phyloP scores from a whole-genome alignment of 495 filamentous ascomycete species.

The Pyronema domesticum region DNA sequence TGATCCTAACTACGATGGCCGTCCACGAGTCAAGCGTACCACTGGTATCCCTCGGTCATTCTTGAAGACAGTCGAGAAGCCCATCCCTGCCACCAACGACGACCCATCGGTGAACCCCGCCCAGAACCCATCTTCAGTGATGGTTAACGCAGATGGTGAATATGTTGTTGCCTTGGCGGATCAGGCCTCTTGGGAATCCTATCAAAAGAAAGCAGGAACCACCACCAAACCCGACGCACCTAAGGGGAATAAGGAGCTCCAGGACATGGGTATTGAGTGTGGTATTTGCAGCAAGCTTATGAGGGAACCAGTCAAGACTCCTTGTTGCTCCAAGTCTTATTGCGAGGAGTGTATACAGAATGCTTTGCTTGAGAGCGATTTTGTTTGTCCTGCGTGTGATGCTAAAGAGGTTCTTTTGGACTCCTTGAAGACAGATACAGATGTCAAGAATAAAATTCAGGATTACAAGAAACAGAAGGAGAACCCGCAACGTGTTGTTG shows the following conservation, averaged over 20 bases:
- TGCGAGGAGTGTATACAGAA: constrained; percentile 98
- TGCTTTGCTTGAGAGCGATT: constrained; percentile 92
- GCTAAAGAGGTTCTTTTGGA: constrained; percentile 83
- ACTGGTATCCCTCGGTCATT: constrained; percentile 91
- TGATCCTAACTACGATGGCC: constrained; percentile 83
- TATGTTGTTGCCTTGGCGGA: constrained; percentile 90
- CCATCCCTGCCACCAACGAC: constrained; percentile 52
- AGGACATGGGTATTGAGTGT: constrained; percentile 77
- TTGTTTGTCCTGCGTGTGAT: constrained; percentile 80
- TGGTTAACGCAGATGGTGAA: constrained; percentile 94
- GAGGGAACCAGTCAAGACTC: constrained; percentile 92
- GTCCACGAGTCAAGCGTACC: constrained; percentile 78
- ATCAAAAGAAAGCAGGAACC: constrained; percentile 62
- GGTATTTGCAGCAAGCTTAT: constrained; percentile 92
- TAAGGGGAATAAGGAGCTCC: constrained; percentile 59
- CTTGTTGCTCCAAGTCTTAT: constrained; percentile 92
- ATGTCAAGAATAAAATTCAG: constrained; percentile 57
- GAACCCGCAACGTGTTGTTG: not conserved
- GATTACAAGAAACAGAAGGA: constrained; percentile 56
- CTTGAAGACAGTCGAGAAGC: constrained; percentile 83
- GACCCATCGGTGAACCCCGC: constrained; percentile 34
- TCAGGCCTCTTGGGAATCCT: constrained; percentile 87
- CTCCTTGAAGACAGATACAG: constrained; percentile 67
- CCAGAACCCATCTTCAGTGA: constrained; percentile 58
- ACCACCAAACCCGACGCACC: constrained; percentile 67